These are phyloP conservation scores for Sextonia rubra DNA, from an alignment of 164 flowering plant genomes.

Conservation along the genomic window DNA sequence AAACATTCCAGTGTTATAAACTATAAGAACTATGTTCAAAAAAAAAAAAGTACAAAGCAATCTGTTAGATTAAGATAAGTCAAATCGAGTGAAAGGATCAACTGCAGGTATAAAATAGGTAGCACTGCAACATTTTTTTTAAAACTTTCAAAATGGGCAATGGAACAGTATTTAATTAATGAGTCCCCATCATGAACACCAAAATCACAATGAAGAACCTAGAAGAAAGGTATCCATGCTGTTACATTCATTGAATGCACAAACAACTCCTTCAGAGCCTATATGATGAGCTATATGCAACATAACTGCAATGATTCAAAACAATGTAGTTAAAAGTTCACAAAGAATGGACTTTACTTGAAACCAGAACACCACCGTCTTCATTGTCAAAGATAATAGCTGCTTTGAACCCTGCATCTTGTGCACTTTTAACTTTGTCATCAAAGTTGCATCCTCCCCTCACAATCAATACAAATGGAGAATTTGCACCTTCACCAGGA, in stretches of 20 bases:
- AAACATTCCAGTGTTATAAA: no score
- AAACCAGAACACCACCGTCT: conserved; percentile 53
- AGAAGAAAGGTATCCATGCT: not conserved
- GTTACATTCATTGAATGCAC: not conserved
- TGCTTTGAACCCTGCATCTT: conserved; percentile 78
- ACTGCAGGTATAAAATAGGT: not conserved
- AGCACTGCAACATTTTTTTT: not conserved
- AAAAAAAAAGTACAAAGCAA: no score
- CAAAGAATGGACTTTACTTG: conserved; percentile 49
- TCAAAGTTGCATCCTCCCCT: conserved; percentile 94
- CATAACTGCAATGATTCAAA: not conserved
- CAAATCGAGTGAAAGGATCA: not conserved
- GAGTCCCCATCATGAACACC: not conserved
- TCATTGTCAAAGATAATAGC: conserved; percentile 75
- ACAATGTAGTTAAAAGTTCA: not conserved
- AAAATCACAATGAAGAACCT: not conserved
- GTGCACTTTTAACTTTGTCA: conserved; percentile 83
- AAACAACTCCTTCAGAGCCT: not conserved
- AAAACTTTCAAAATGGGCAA: not conserved
- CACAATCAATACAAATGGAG: conserved; percentile 60
- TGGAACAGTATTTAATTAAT: not conserved
- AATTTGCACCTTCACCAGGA: conserved; percentile 14
- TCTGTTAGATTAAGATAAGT: no score
- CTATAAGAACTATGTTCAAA: no score
- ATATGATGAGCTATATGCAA: not conserved